Evolutionary conservation across 164 flowering plant species (phyloP).

Genomic region (Nymphaea colorata): DNA sequence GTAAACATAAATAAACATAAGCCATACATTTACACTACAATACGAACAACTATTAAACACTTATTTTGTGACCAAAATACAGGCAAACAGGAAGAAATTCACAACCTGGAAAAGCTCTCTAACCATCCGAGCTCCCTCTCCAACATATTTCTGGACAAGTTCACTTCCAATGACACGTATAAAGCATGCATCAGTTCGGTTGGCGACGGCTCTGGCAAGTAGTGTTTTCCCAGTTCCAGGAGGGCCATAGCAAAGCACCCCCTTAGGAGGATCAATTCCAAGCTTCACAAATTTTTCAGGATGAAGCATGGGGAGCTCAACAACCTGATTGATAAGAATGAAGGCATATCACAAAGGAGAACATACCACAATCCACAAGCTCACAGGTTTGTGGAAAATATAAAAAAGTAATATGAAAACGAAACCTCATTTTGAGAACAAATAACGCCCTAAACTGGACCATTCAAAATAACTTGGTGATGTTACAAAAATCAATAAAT

Average conservation of each 20-base stretch:
- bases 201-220: constrained; percentile 95
- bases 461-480: too few species aligned
- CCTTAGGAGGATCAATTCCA: constrained; percentile 98
- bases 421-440: too few species aligned
- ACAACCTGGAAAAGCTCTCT: constrained; percentile 89
- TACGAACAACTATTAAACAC: background rate
- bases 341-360: constrained; percentile 3
- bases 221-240: constrained; percentile 99
- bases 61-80: background rate
- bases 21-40: background rate
- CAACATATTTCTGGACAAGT: constrained; percentile 96
- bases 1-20: too few species aligned
- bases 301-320: constrained; percentile 94
- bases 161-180: constrained; percentile 98
- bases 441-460: too few species aligned
- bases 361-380: too few species aligned
- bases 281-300: constrained; percentile 87
- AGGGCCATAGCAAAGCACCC: constrained; percentile 97
- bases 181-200: constrained; percentile 95
- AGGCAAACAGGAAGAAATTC: background rate
- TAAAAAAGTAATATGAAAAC: too few species aligned
- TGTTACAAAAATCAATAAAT: too few species aligned
- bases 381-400: too few species aligned
- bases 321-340: constrained; percentile 31
- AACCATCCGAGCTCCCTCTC: constrained; percentile 98